Conservation (phyloP, 805 yeast species). For the Danielia oregonensis region DNA sequence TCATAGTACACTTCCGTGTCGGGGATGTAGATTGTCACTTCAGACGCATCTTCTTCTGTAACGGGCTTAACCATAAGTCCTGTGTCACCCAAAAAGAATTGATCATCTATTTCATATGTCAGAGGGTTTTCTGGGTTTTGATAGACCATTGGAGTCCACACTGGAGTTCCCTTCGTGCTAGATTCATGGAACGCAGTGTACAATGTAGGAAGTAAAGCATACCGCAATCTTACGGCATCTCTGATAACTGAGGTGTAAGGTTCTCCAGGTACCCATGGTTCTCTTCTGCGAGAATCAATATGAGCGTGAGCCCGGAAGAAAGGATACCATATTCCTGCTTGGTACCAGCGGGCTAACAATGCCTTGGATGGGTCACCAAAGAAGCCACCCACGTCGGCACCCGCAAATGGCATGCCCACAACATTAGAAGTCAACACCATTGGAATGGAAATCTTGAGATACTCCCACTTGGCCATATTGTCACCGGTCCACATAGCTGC, state of each 20-base stretch:
- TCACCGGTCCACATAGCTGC: conserved; percentile 99
- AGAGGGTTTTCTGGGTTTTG: conserved; percentile 45
- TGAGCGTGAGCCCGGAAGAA: conserved; percentile 97
- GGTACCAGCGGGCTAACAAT: conserved; percentile 88
- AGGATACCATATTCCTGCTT: conserved; percentile 93
- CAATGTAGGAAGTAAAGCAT: conserved; percentile 68
- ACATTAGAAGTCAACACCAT: conserved; percentile 80
- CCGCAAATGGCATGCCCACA: conserved; percentile 87
- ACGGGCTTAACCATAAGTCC: conserved; percentile 82
- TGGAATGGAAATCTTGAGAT: conserved; percentile 74
- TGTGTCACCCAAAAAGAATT: conserved; percentile 70
- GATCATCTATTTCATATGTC: conserved; percentile 67
- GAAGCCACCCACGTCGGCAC: conserved; percentile 97
- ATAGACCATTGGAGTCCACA: conserved; percentile 66
- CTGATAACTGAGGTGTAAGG: conserved; percentile 65
- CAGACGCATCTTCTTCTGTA: conserved; percentile 46
- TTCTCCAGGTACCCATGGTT: conserved; percentile 84
- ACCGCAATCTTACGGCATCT: conserved; percentile 70
- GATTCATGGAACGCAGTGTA: conserved; percentile 77
- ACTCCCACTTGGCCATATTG: conserved; percentile 90
- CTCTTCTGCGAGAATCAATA: conserved; percentile 86
- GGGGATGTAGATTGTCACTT: conserved; percentile 49
- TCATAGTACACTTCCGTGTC: conserved; percentile 54
- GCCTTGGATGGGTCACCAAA: conserved; percentile 86
- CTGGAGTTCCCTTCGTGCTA: conserved; percentile 59